phyloP scores from a whole-genome alignment of 257 asterid species.

The Gynochthodes officinalis region DNA sequence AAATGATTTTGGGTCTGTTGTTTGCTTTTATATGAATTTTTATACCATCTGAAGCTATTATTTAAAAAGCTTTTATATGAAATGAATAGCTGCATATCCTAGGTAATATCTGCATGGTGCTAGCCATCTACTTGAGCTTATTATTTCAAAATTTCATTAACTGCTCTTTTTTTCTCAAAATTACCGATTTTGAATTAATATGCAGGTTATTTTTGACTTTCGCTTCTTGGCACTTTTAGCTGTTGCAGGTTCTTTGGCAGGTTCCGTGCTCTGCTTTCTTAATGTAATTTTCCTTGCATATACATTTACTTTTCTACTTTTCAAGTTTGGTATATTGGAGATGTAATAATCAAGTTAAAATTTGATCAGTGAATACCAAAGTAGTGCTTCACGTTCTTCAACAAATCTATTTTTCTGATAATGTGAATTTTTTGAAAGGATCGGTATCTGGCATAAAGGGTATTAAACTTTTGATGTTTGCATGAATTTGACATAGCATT shows the following conservation, averaged over 20 bases:
- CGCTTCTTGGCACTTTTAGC: conserved; percentile 90
- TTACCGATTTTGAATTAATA: conserved; percentile 10
- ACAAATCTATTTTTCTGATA: not conserved
- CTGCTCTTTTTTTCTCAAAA: not conserved
- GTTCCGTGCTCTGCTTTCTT: conserved; percentile 86
- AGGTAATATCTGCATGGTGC: not conserved
- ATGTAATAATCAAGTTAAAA: not conserved
- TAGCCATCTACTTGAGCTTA: not conserved
- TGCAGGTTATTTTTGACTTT: conserved; percentile 74
- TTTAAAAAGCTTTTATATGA: not conserved
- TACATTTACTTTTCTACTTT: not conserved
- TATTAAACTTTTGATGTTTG: not conserved
- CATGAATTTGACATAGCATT: not conserved
- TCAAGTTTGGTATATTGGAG: not conserved
- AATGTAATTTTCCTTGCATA: conserved; percentile 51
- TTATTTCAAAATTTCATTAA: not conserved
- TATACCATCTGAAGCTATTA: not conserved
- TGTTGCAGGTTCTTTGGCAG: conserved; percentile 81
- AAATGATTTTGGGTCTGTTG: not conserved
- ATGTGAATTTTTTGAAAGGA: not conserved
- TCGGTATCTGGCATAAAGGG: not conserved
- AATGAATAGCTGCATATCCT: not conserved
- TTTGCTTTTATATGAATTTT: too few species aligned
- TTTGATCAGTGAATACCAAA: not conserved
- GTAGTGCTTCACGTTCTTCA: not conserved